Base-by-base conservation (phyloP, 768 basidiomycete genomes). In the Podaxis sp. region DNA sequence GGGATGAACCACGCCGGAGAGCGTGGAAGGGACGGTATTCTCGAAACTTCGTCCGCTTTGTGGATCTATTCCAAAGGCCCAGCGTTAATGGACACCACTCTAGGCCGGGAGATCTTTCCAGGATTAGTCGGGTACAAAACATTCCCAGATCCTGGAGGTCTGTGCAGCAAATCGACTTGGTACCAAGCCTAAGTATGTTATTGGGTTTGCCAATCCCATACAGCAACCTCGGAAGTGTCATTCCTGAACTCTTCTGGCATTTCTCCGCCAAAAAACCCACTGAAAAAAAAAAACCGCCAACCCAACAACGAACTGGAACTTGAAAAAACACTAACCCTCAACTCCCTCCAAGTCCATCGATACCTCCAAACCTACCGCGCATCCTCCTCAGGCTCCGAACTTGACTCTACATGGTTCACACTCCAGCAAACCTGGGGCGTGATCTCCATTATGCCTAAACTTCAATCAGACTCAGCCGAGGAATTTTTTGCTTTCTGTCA, bases 131-230 rank as follows among this genome's bases (percentile, higher is more conserved):
- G 81, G 12, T 82, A 78, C 52, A 80, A 75, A 0, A 76, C 76
- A 0, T 93, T 89, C 70, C 89, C 91, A 2, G 84, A 79, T 74
- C 80, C 0, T 83, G 84, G 69, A 85, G 95, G 17, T 79, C 80
- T 9, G 82, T 96, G 57, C 90, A 96, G 67, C 97, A 99, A 75
- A 96, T 98, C 64, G 96, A 98, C 73, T 80, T 99, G 52, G 83
- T 97, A 0, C 94, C 96, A 0, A 89, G 94, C 0, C 75, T 98
- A 19, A 89, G 94, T 0, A 85, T 98, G 17, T 84, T 97, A 17
- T 86, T 99, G 9, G 96, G 97, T 13, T 78, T 97, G 2, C 93
- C 96, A 0, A 91, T 99, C 43, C 97, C 97, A 0, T 98, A 90
- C 78, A 97, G 96, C 74, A 98, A 96, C 67, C 87, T 99, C 9